Conservation (phyloP, 768 basidiomycete species). For the Termitomyces sp. region DNA sequence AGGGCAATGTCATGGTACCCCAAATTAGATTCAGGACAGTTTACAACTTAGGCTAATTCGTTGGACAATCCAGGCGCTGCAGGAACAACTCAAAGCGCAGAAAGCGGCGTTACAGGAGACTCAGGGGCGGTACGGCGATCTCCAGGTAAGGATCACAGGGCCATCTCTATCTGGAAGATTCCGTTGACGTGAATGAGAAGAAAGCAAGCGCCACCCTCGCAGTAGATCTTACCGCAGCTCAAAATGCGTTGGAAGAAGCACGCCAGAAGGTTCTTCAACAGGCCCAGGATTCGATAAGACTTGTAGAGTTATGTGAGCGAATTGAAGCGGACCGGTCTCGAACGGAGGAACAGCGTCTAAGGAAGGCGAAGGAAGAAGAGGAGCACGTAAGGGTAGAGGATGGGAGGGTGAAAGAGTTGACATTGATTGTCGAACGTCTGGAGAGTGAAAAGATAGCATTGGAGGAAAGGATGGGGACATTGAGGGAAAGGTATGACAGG, state of each 20-base stretch:
- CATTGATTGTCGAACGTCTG: slow-evolving; percentile 13
- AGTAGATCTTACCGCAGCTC: slow-evolving; percentile 25
- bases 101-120: slow-evolving; percentile 33
- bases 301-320: slow-evolving; percentile 8
- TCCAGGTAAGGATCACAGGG: slow-evolving; percentile 5
- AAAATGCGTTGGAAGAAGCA: slow-evolving; percentile 27
- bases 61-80: slow-evolving; percentile 9
- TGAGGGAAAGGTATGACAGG: slow-evolving; percentile 36
- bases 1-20: not conserved
- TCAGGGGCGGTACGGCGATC: slow-evolving; percentile 25
- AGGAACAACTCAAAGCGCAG: slow-evolving; percentile 37
- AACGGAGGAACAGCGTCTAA: slow-evolving; percentile 8
- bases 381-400: slow-evolving; percentile 8
- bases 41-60: not conserved
- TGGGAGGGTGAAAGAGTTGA: slow-evolving; percentile 12
- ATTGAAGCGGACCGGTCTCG: slow-evolving; percentile 10
- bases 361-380: slow-evolving; percentile 11
- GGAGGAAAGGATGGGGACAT: slow-evolving; percentile 17
- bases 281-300: slow-evolving; percentile 13
- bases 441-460: slow-evolving; percentile 21
- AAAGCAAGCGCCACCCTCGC: slow-evolving; percentile 27
- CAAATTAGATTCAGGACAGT: not conserved
- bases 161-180: not conserved
- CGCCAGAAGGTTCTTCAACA: slow-evolving; percentile 19
- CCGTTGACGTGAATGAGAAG: slow-evolving; percentile 13